Evolutionary conservation across 1,139 yeast species (phyloP).

Genomic region (Nakaseomyces nivariensis): DNA sequence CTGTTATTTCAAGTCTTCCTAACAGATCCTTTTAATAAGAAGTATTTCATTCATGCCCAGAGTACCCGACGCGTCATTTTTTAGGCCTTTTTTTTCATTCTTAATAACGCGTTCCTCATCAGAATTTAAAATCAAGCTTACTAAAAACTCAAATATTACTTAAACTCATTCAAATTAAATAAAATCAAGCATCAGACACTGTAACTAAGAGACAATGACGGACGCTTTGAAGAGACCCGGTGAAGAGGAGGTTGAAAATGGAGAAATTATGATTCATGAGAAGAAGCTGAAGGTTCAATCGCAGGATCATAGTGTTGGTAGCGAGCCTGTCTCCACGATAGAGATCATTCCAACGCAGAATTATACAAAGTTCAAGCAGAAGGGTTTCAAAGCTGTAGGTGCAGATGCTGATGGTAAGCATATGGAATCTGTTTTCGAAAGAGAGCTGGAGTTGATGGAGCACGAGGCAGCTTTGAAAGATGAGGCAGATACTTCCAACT

Average conservation of each 20-base stretch:
- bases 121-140: no score
- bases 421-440: constrained; percentile 51
- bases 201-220: constrained; percentile 4
- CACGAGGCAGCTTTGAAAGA: constrained; percentile 25
- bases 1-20: no score
- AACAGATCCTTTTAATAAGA: no score
- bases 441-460: constrained; percentile 54
- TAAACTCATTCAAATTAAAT: no score
- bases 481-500: constrained; percentile 14
- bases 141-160: no score
- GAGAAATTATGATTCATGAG: constrained; percentile 12
- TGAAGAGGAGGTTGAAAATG: constrained; percentile 14
- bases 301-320: constrained; percentile 25
- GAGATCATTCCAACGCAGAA: constrained; percentile 28
- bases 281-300: constrained; percentile 25
- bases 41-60: no score
- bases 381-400: constrained; percentile 24
- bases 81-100: no score
- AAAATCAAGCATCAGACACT: no score
- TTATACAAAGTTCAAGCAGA: constrained; percentile 22
- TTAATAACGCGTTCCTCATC: no score
- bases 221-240: constrained; percentile 19
- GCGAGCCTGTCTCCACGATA: constrained; percentile 29
- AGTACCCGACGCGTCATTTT: no score
- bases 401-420: constrained; percentile 22